Base-by-base conservation (phyloP, 2,329 filamentous ascomycete genomes). In the Thelonectria blattea region DNA sequence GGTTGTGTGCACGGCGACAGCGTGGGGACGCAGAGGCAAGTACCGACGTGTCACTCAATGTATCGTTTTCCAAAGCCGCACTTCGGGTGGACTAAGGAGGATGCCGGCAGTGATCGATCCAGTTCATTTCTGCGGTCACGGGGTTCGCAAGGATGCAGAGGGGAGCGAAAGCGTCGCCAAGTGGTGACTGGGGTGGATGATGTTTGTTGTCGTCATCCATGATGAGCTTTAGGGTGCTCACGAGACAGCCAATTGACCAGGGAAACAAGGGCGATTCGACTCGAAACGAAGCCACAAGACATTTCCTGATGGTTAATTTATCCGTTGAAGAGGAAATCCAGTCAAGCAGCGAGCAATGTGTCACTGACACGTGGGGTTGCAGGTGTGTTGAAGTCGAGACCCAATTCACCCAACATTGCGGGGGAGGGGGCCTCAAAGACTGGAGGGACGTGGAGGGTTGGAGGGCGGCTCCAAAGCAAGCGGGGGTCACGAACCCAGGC, bases 331-430 rank as follows among this genome's bases (percentile, higher is more conserved):
- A 46, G 49, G 30, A 54, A 50, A 59, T 42, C 9, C 45, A 48
- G 27, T 12, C 27, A 37, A 43, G 41, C 17, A 53, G 41, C 27
- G 5, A 53, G n/a, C 45, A 49, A n/a, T 20, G 34, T 52, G 22
- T 41, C 30, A 52, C 49, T 32, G 42, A 32, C 46, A 39, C 57
- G 57, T 51, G 57, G 57, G 57, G 57, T 60, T 55, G 39, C 51
- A 60, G 14, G 20, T 49, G 53, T 41, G n/a, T 24, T 22, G 20
- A 46, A 20, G 41, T 37, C 20, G 45, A 22, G 43, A 24, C 18
- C 56, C 37, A 54, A 54, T 39, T 42, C 34, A 22, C 51, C n/a
- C 18, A 53, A 56, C 47, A 56, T 56, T 60, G 58, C 52, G 58
- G 58, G 58, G 58, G 52, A 60, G 52, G 52, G 58, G 52, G 32